Evolutionary conservation across 805 yeast genomes (phyloP).

Genomic region (Candida wancherniae): DNA sequence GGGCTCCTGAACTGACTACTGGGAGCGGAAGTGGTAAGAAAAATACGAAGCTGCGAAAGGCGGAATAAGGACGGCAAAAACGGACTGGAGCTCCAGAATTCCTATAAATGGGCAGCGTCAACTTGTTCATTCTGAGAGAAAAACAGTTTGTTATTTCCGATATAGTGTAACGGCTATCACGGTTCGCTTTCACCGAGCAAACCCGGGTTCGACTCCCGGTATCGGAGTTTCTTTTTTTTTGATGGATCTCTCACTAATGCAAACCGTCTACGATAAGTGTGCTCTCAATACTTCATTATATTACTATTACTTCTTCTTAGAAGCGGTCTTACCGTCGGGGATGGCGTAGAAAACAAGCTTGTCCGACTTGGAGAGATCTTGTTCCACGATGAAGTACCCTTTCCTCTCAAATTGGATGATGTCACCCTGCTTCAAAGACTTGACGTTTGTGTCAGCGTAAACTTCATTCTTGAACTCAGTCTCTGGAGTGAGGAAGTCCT

Average conservation of each 20-base stretch:
- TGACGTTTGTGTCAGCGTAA: slow-evolving; percentile 74
- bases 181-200: slow-evolving; percentile 82
- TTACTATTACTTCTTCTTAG: slow-evolving; percentile 29
- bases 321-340: slow-evolving; percentile 80
- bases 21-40: too few relatives aligned
- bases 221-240: slow-evolving; percentile 46
- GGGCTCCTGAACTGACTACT: too few relatives aligned
- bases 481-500: slow-evolving; percentile 81
- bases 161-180: slow-evolving; percentile 80
- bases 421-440: slow-evolving; percentile 75
- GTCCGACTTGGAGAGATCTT: slow-evolving; percentile 48
- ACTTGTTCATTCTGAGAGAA: neutral
- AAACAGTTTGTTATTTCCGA: slow-evolving; percentile 39
- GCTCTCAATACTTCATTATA: neutral
- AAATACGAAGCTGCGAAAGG: too few relatives aligned
- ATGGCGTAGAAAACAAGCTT: slow-evolving; percentile 82
- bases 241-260: too few relatives aligned
- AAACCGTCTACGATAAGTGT: too few relatives aligned
- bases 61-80: too few relatives aligned
- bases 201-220: slow-evolving; percentile 87
- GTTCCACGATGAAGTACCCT: slow-evolving; percentile 88
- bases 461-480: slow-evolving; percentile 82
- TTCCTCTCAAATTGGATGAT: slow-evolving; percentile 94
- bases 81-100: too few relatives aligned
- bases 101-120: too few relatives aligned